Evolutionary conservation across 139 green algal genomes (phyloP).

Genomic region (Closterium sp.): DNA sequence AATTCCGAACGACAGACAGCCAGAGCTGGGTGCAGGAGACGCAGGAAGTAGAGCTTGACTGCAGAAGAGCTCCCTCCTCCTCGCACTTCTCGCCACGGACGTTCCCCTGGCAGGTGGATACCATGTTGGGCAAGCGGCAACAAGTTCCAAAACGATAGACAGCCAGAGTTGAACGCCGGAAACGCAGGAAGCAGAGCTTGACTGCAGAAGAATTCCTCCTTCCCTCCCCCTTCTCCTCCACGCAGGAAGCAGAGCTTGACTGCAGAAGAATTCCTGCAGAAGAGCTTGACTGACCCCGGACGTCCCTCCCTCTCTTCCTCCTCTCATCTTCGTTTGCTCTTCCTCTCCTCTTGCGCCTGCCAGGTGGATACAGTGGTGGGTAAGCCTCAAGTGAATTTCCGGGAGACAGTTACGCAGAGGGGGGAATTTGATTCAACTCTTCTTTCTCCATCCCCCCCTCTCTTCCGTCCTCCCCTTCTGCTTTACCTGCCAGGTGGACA

Average conservation of each 20-base stretch:
- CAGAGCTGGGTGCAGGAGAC: no score
- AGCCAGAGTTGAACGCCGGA: no score
- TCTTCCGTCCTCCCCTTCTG: neutral
- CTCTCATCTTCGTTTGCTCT: neutral
- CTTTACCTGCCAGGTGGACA: conserved; percentile 55
- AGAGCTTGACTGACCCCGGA: no score
- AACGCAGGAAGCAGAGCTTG: conserved; percentile 77
- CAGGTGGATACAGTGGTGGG: conserved; percentile 74
- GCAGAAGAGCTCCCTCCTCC: no score
- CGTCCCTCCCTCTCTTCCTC: neutral
- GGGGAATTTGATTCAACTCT: conserved; percentile 80
- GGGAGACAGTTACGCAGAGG: conserved; percentile 74
- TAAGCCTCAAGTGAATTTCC: conserved; percentile 92
- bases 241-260: conserved; percentile 79
- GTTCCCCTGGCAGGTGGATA: conserved; percentile 55
- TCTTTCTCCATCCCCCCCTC: neutral
- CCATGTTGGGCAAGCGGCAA: conserved; percentile 77
- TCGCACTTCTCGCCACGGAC: no score
- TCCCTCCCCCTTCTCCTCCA: no score
- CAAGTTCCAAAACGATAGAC: conserved; percentile 95
- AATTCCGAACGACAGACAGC: no score
- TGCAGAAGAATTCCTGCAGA: no score
- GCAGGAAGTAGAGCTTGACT: conserved; percentile 83
- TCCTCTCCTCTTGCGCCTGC: neutral
- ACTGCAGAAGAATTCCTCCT: no score